Conservation (phyloP, 306 rosid genomes). For the Elaeagnus macrophylla region DNA sequence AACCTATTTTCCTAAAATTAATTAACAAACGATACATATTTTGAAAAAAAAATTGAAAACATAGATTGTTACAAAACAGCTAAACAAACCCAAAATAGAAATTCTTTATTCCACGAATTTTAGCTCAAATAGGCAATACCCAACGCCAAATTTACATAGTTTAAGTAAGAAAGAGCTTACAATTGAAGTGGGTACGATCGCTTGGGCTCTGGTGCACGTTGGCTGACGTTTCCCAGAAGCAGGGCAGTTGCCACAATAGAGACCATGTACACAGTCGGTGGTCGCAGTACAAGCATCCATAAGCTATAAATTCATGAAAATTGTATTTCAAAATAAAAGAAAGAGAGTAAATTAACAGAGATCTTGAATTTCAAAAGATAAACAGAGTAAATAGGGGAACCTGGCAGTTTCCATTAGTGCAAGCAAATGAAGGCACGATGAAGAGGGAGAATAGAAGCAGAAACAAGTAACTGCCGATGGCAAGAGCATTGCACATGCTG, state of each 20-base stretch:
- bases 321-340: constrained; percentile 19
- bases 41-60: too few species aligned
- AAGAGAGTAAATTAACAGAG: constrained; percentile 5
- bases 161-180: constrained; percentile 25
- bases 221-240: constrained; percentile 53
- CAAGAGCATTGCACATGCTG: constrained; percentile 25
- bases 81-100: not conserved
- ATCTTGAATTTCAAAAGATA: constrained; percentile 18
- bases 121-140: not conserved
- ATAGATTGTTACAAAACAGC: too few species aligned
- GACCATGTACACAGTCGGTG: constrained; percentile 63
- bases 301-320: constrained; percentile 36
- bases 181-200: constrained; percentile 48
- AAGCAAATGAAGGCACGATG: constrained; percentile 35
- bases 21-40: too few species aligned
- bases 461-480: constrained; percentile 21
- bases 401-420: constrained; percentile 79
- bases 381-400: constrained; percentile 23
- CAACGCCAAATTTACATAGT: not conserved
- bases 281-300: constrained; percentile 64
- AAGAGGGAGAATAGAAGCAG: constrained; percentile 29
- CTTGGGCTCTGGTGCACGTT: constrained; percentile 72
- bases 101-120: not conserved
- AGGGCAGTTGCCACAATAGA: constrained; percentile 89
- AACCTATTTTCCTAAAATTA: too few species aligned